Base-by-base conservation (phyloP, 192 early-diverging fungal species). In the Podochytrium sp. region DNA sequence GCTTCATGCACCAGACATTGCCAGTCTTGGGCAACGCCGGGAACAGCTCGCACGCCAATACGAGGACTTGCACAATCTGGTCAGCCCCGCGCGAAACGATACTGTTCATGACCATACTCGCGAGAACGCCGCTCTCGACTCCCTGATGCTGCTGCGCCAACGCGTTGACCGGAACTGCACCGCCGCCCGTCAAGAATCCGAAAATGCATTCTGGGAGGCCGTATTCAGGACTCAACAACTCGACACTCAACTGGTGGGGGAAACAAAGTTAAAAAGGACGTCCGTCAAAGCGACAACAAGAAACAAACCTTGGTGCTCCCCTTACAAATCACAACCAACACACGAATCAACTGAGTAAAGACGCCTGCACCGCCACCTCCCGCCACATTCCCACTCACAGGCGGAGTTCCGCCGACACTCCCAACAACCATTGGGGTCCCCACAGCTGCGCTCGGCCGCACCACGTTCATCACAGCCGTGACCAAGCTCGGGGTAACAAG, bases 401-500 rank as follows among this genome's bases (percentile, higher is more conserved):
- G n/a, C 5, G 52, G 52, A 0, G 52, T 55, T 6, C 52, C 52
- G n/a, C n/a, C 5, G 52, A 55, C 7, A 20, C 43, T 47, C 20
- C 43, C 23, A 55, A 23, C 52, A 23, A 29, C 30, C 16, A 55
- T 55, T 23, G 52, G 52, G 25, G 52, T 55, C 0, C 52, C 30
- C 23, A n/a, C n/a, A n/a, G 52, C 63, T 5, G 63, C 63, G n/a
- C 7, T 39, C 16, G 63, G 63, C 7, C 43, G 7, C 43, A 92
- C 79, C n/a, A 88, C 61, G 6, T 76, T 62, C 23, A 91, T 65
- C 30, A 92, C 79, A 14, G 84, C 77, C 56, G 82, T 74, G 4
- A 94, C 72, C 35, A 94, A 58, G n/a, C 58, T 63, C 29, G 84
- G 71, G 0, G 88, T 81, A 5, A 92, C 79, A 16, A 93, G 74